phyloP scores from a whole-genome alignment of 2,329 filamentous ascomycete species.

The Fusarium equiseti region DNA sequence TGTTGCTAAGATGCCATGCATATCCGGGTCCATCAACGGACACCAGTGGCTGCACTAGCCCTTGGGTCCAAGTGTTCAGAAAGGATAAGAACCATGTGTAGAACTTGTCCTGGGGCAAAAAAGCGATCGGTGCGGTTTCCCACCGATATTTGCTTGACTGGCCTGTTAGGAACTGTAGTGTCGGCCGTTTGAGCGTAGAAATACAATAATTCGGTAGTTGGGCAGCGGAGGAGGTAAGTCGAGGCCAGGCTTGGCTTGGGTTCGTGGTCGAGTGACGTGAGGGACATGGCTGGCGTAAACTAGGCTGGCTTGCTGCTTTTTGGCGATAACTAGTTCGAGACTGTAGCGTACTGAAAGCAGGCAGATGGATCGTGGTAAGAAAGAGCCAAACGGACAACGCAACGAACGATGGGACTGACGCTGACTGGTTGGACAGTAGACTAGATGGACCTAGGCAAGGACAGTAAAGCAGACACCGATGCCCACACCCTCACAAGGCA shows the following conservation, averaged over 20 bases:
- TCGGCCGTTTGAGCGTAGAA: conserved; percentile 32
- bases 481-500: conserved; percentile 42
- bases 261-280: conserved; percentile 46
- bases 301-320: conserved; percentile 44
- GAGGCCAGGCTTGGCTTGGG: conserved; percentile 32
- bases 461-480: conserved; percentile 41
- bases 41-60: conserved; percentile 51
- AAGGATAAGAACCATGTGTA: conserved; percentile 38
- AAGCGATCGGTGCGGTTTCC: conserved; percentile 23
- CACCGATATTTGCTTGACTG: conserved; percentile 35
- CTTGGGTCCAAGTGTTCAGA: conserved; percentile 40
- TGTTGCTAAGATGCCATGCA: conserved; percentile 50
- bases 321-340: conserved; percentile 33
- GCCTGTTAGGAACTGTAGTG: conserved; percentile 22
- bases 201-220: conserved; percentile 30
- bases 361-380: conserved; percentile 38
- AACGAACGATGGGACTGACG: conserved; percentile 38
- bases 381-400: conserved; percentile 39
- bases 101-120: conserved; percentile 40
- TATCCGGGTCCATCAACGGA: conserved; percentile 47
- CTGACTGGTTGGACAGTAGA: conserved; percentile 41
- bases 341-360: conserved; percentile 26
- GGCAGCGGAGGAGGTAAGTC: conserved; percentile 30
- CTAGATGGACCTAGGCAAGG: conserved; percentile 42
- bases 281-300: conserved; percentile 37